phyloP scores from a whole-genome alignment of 805 yeast genomes.

The Ogataea pini region DNA sequence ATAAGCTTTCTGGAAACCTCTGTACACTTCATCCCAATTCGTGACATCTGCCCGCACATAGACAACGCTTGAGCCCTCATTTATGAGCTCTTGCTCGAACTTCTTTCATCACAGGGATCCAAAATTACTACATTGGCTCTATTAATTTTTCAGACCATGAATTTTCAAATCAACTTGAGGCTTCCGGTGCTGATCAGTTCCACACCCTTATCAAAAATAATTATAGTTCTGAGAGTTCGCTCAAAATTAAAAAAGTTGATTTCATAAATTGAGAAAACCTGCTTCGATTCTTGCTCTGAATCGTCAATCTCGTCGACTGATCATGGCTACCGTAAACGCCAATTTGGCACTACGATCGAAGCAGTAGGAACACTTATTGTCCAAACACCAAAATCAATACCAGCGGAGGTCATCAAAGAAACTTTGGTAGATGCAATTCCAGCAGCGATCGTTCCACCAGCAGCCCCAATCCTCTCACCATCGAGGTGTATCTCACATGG shows the following conservation, averaged over 20 bases:
- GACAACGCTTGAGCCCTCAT: neutral
- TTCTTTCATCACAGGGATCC: neutral
- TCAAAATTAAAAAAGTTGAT: too few relatives aligned
- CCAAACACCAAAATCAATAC: slow-evolving; percentile 1
- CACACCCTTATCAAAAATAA: neutral
- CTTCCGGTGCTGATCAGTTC: neutral
- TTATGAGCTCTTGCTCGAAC: neutral
- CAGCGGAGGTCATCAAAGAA: neutral
- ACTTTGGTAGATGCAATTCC: slow-evolving; percentile 2
- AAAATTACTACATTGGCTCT: neutral
- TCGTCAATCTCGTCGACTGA: too few relatives aligned
- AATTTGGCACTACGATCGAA: neutral
- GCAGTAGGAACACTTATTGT: neutral
- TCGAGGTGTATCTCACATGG: slow-evolving; percentile 6
- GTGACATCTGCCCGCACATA: slow-evolving; percentile 1
- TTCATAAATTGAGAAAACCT: too few relatives aligned
- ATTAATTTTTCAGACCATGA: slow-evolving; percentile 1
- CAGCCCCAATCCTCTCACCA: slow-evolving; percentile 3
- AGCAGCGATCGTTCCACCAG: slow-evolving; percentile 1
- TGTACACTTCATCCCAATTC: neutral
- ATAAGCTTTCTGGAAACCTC: neutral
- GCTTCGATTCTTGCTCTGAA: too few relatives aligned
- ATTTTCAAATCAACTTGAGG: too few relatives aligned
- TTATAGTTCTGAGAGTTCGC: neutral
- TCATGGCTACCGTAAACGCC: neutral